phyloP scores from a whole-genome alignment of 768 basidiomycete species.

The Phlebiopsis gigantea region DNA sequence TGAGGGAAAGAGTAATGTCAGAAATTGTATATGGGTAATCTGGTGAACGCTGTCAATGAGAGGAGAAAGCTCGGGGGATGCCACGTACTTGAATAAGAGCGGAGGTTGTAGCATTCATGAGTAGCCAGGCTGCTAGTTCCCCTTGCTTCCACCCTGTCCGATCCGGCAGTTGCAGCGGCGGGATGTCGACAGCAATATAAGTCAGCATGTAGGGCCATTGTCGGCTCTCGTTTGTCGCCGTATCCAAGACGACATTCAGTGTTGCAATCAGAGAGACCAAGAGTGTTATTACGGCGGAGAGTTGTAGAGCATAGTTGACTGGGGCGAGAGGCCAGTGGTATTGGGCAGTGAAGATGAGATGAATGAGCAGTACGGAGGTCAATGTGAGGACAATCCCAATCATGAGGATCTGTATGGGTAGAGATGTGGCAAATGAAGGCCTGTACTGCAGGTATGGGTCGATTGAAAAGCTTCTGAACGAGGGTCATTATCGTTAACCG shows the following conservation, averaged over 20 bases:
- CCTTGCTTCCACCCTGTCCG: constrained; percentile 51
- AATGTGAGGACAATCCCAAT: constrained; percentile 84
- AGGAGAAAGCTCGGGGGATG: neutral
- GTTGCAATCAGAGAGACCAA: constrained; percentile 75
- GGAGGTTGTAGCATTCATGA: constrained; percentile 83
- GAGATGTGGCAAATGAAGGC: constrained; percentile 79
- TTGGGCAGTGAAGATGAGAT: constrained; percentile 91
- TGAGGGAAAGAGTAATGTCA: constrained; percentile 93
- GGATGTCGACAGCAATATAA: constrained; percentile 80
- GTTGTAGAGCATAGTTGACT: constrained; percentile 86
- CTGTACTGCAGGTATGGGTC: constrained; percentile 80
- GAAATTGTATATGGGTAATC: constrained; percentile 97
- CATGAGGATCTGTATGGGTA: constrained; percentile 87
- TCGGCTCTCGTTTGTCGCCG: constrained; percentile 55
- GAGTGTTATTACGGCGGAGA: constrained; percentile 77
- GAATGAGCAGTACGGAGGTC: constrained; percentile 78
- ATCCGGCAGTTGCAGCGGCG: constrained; percentile 37
- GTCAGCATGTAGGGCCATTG: constrained; percentile 95
- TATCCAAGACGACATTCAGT: constrained; percentile 65
- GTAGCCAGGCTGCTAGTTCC: constrained; percentile 73
- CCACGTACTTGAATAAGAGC: constrained; percentile 74
- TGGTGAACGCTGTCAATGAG: constrained; percentile 27
- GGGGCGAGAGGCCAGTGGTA: constrained; percentile 95
- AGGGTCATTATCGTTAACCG: neutral
- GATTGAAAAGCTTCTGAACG: constrained; percentile 20